These are phyloP conservation scores for Backusella tuberculispora DNA, from an alignment of 192 early-diverging fungal species.

Conservation along the genomic window DNA sequence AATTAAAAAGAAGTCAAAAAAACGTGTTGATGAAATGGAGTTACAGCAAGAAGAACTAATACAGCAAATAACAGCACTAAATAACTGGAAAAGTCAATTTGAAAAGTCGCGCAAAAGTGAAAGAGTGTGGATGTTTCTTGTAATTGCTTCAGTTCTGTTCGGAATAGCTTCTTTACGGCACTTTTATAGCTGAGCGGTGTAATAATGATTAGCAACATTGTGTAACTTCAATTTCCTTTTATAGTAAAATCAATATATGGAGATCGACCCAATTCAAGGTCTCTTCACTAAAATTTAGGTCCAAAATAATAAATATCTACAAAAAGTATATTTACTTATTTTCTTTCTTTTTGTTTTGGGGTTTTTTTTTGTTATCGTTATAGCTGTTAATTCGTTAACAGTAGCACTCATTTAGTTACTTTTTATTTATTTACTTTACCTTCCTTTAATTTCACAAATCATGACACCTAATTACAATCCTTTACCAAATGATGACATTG, in stretches of 20 bases:
- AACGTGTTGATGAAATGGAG: constrained; percentile 22
- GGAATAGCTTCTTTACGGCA: constrained; percentile 1
- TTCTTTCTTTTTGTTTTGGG: background rate
- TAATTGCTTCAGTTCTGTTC: constrained; percentile 25
- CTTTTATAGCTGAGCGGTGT: constrained; percentile 7
- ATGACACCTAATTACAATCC: constrained; percentile 15
- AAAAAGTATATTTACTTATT: constrained; percentile 1
- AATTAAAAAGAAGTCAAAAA: constrained; percentile 20
- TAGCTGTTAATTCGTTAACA: background rate
- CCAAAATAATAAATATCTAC: background rate
- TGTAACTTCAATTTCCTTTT: background rate
- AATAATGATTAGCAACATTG: background rate
- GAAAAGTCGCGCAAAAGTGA: constrained; percentile 21
- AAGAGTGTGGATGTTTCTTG: constrained; percentile 30
- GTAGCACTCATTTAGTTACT: background rate
- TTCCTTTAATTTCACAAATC: constrained; percentile 8
- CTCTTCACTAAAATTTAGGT: background rate
- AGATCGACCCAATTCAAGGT: constrained; percentile 7
- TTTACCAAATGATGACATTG: constrained; percentile 1
- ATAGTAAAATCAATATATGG: constrained; percentile 4
- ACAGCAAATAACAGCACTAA: constrained; percentile 17
- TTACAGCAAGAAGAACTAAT: constrained; percentile 12
- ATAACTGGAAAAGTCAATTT: constrained; percentile 6
- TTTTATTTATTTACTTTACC: background rate
- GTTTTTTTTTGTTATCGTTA: background rate